A percentile compares a stretch with the other conserved stretches of the same genome.
Evolutionary conservation across 176 grass and related monocot species (phyloP).

Genomic region (Oryza meyeriana): DNA sequence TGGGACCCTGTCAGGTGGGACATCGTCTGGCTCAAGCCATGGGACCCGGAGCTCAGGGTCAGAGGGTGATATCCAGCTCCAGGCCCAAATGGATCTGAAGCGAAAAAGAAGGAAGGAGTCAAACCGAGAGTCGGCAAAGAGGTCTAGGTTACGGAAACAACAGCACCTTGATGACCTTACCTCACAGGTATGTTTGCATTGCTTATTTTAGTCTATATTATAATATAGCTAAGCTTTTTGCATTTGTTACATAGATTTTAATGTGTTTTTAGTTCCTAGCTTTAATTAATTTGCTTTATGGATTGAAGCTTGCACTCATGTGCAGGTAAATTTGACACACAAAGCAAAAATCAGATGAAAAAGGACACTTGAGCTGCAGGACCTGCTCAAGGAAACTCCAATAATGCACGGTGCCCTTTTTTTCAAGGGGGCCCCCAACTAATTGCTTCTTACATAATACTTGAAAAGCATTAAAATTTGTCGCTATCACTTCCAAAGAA

Average conservation of each 20-base stretch:
- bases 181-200: conserved; percentile 12
- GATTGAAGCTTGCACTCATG: conserved; percentile 52
- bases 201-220: no score
- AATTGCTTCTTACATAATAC: background rate
- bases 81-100: conserved; percentile 51
- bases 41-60: background rate
- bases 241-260: background rate
- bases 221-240: background rate
- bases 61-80: conserved; percentile 35
- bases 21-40: conserved; percentile 10
- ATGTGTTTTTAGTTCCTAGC: background rate
- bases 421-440: background rate
- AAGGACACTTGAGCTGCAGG: conserved; percentile 33
- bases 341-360: conserved; percentile 45
- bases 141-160: conserved; percentile 63
- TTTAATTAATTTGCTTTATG: conserved; percentile 18
- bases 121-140: conserved; percentile 62
- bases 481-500: background rate
- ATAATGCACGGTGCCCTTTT: conserved; percentile 34
- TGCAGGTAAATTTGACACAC: conserved; percentile 51
- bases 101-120: conserved; percentile 63
- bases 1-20: conserved; percentile 34
- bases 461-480: background rate
- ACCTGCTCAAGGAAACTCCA: conserved; percentile 41
- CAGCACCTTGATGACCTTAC: conserved; percentile 46